Evolutionary conservation across 176 grass and related monocot genomes (phyloP).

Genomic region (bread wheat (Triticum aestivum)): IWGSC_CS_RefSeq_v2.1 NC_057800.1:65171813-65172312

Average conservation of each 20-base stretch:
- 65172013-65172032: constrained; percentile 98
- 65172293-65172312: constrained; percentile 80
- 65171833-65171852: not conserved
- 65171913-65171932: constrained; percentile 97
- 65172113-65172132: constrained; percentile 94
- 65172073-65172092: constrained; percentile 88
- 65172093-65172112: constrained; percentile 96
- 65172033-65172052: constrained; percentile 96
- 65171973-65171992: constrained; percentile 78
- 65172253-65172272: constrained; percentile 93
- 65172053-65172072: constrained; percentile 97
- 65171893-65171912: constrained; percentile 86
- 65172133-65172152: constrained; percentile 70
- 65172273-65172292: constrained; percentile 56
- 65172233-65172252: constrained; percentile 67
- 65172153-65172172: constrained; percentile 55
- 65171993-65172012: constrained; percentile 75
- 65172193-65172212: not conserved
- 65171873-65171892: constrained; percentile 75
- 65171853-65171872: constrained; percentile 20
- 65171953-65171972: constrained; percentile 84
- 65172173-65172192: constrained; percentile 9
- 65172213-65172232: constrained; percentile 38
- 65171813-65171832: not conserved
- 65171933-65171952: constrained; percentile 97